phyloP scores from a whole-genome alignment of 306 rosid genomes.

The Biancaea sappan region DNA sequence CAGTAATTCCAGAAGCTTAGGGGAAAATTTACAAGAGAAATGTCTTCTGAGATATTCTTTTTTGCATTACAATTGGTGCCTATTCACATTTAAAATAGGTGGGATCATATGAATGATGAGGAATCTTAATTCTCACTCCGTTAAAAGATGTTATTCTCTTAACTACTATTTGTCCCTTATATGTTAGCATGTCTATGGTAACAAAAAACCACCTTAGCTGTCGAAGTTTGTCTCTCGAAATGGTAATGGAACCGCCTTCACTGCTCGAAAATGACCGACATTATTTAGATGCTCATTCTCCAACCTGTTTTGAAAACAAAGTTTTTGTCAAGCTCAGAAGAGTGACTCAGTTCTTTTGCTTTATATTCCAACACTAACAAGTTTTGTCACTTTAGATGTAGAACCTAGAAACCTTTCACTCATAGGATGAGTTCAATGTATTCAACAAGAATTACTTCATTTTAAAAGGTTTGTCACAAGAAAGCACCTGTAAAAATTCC shows the following conservation, averaged over 20 bases:
- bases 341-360: background rate
- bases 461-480: background rate
- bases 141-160: conserved; percentile 30
- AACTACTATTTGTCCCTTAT: conserved; percentile 25
- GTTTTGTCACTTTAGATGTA: background rate
- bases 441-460: background rate
- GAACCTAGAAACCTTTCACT: background rate
- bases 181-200: conserved; percentile 32
- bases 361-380: background rate
- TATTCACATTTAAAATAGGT: conserved; percentile 36
- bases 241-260: conserved; percentile 84
- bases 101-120: conserved; percentile 27
- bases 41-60: conserved; percentile 31
- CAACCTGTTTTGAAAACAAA: conserved; percentile 47
- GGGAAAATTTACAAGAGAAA: conserved; percentile 30
- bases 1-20: background rate
- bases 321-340: background rate
- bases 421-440: background rate
- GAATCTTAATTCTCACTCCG: conserved; percentile 15
- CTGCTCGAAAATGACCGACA: conserved; percentile 77
- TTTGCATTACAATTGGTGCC: conserved; percentile 32
- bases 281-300: conserved; percentile 91
- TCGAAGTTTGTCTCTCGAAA: conserved; percentile 72
- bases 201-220: conserved; percentile 39
- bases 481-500: conserved; percentile 92